Percentiles rank a stretch among this genome's conserved stretches.
phyloP scores from a whole-genome alignment of 805 yeast genomes.

The Blastobotrys mokoenaii region DNA sequence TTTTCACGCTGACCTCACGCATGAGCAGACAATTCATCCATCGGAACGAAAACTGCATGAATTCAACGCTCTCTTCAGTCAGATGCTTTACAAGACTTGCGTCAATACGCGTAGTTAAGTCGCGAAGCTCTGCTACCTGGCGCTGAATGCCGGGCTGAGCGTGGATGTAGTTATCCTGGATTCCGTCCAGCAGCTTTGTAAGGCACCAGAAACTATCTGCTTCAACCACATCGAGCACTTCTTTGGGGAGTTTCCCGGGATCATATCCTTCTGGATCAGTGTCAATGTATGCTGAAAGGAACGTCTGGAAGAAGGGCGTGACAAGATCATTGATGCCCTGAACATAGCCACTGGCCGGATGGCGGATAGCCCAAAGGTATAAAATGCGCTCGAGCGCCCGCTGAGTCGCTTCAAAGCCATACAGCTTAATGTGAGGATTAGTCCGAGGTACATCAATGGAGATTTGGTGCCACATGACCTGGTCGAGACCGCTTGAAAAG shows the following conservation, averaged over 20 bases:
- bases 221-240: slow-evolving; percentile 63
- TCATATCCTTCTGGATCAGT: slow-evolving; percentile 49
- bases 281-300: slow-evolving; percentile 57
- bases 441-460: slow-evolving; percentile 93
- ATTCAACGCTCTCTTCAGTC: slow-evolving; percentile 77
- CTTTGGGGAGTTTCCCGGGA: slow-evolving; percentile 50
- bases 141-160: slow-evolving; percentile 96
- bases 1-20: slow-evolving; percentile 77
- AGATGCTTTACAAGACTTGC: slow-evolving; percentile 64
- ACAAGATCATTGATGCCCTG: slow-evolving; percentile 94
- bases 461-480: slow-evolving; percentile 89
- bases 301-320: slow-evolving; percentile 88
- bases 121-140: slow-evolving; percentile 76
- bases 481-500: slow-evolving; percentile 55
- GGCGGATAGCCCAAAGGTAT: slow-evolving; percentile 92
- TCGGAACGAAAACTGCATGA: slow-evolving; percentile 89
- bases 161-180: slow-evolving; percentile 94
- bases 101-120: slow-evolving; percentile 75
- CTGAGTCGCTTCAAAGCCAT: slow-evolving; percentile 63
- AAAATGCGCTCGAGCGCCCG: slow-evolving; percentile 69
- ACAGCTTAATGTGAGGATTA: slow-evolving; percentile 72
- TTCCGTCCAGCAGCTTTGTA: slow-evolving; percentile 82
- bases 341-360: slow-evolving; percentile 96
- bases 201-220: slow-evolving; percentile 98
- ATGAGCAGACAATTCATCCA: slow-evolving; percentile 98